phyloP scores from a whole-genome alignment of 371 early-diverging fungal genomes.

The Actinomucor elegans region DNA sequence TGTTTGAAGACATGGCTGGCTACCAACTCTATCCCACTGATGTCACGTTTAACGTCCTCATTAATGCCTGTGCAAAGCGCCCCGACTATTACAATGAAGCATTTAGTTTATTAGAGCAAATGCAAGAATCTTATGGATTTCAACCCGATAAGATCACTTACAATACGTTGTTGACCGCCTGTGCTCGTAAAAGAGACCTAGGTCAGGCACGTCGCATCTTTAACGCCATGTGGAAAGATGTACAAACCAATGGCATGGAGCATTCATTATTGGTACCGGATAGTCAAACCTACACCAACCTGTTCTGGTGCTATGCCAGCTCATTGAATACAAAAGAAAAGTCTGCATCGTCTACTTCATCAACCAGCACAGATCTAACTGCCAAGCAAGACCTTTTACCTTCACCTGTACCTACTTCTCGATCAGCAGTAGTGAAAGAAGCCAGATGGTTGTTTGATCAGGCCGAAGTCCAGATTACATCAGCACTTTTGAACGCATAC shows the following conservation, averaged over 20 bases:
- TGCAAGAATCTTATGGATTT: constrained; percentile 79
- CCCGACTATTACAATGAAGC: constrained; percentile 82
- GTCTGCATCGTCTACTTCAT: not conserved
- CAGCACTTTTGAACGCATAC: constrained; percentile 61
- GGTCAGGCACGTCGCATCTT: constrained; percentile 63
- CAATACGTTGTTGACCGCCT: constrained; percentile 78
- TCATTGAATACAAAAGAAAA: constrained; percentile 28
- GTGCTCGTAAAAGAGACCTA: constrained; percentile 68
- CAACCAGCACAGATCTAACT: not conserved
- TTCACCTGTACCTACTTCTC: constrained; percentile 36
- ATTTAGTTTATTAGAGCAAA: constrained; percentile 78
- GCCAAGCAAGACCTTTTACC: constrained; percentile 22
- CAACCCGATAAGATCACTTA: constrained; percentile 76
- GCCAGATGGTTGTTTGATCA: constrained; percentile 43
- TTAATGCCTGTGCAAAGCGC: constrained; percentile 82
- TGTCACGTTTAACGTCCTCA: constrained; percentile 83
- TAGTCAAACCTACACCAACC: constrained; percentile 59
- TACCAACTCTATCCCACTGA: constrained; percentile 70
- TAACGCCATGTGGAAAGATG: constrained; percentile 53
- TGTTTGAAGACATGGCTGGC: constrained; percentile 82
- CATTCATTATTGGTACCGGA: constrained; percentile 48
- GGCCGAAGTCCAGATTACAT: constrained; percentile 37
- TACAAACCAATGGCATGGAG: constrained; percentile 8
- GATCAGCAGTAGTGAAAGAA: constrained; percentile 39
- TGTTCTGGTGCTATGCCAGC: constrained; percentile 68